Base-by-base conservation (phyloP, 169 alveolate species). In the Sarcocystis neurona region DNA sequence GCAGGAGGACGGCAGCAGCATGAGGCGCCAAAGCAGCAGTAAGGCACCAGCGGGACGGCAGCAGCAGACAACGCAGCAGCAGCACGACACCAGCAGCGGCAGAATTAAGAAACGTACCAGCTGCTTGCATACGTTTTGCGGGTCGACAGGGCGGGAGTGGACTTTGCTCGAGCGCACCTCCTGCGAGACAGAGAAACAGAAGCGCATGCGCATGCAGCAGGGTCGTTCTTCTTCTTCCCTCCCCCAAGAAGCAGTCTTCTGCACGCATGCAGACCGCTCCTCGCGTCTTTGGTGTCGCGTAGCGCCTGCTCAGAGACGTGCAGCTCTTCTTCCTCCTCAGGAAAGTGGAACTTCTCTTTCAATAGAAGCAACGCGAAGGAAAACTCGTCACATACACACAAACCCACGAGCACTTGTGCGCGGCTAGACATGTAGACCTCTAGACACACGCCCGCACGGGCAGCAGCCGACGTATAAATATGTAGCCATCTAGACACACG, bases 141-240 rank as follows among this genome's bases (percentile, higher is more conserved):
- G 79, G 46, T 82, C 88, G 44, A 56, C 43, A 23, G 79, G 79
- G 23, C 88, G 6, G 68, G 88, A 82, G 79, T 58, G n/a, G 95
- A 94, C 80, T 37, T 79, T 92, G 90, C 74, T 92, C 94, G 78
- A 95, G 95, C 93, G 94, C n/a, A 88, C 46, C 87, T 95, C 92
- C 92, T 94, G 79, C 95, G 93, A 66, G 78, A 66, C n/a, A 20
- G 34, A 66, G 78, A 18, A n/a, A 37, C 5, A 74, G 84, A 6
- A 74, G 53, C 58, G 20, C 32, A 74, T 23, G 50, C 78, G 39
- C 41, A 66, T 32, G 20, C n/a, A n/a, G n/a, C n/a, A n/a, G n/a
- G 20, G 63, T 10, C 63, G 30, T 20, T 53, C 63, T 20, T 20
- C 20, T 53, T 53, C 63, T 53, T 20, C 63, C 63, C 63, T 53